Conservation (phyloP, 1,284 basidiomycete species). For the Apiotrichum veenhuisii region DNA sequence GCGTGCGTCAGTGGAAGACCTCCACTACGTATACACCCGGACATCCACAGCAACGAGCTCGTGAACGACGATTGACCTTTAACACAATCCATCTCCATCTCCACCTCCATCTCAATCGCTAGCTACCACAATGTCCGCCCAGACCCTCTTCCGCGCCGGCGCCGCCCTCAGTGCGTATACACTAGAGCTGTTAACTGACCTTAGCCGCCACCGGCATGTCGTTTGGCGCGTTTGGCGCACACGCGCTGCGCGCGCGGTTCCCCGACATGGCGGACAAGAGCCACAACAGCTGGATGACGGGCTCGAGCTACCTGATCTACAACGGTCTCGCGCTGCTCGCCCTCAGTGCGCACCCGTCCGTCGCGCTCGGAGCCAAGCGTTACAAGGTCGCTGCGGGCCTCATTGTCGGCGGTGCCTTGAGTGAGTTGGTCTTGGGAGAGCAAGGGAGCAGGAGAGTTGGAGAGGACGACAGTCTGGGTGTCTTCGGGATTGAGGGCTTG, state of each 20-base stretch:
- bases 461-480: no score
- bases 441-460: no score
- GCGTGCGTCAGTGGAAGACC: background rate
- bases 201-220: conserved; percentile 46
- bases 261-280: conserved; percentile 40
- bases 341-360: conserved; percentile 67
- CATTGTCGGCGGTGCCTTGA: conserved; percentile 59
- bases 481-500: no score
- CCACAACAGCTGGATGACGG: conserved; percentile 41
- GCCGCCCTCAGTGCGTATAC: conserved; percentile 33
- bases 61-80: background rate
- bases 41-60: no score
- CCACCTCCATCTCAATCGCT: background rate
- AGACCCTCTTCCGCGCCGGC: conserved; percentile 28
- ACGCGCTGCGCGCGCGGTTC: conserved; percentile 40
- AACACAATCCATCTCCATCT: background rate
- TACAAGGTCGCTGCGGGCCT: conserved; percentile 69
- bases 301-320: conserved; percentile 54
- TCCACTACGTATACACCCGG: background rate
- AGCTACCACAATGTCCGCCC: conserved; percentile 14
- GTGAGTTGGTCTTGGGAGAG: conserved; percentile 1
- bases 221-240: conserved; percentile 48
- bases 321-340: conserved; percentile 72
- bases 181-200: background rate
- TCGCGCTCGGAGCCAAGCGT: conserved; percentile 47